phyloP scores from a whole-genome alignment of 177 flowering plant genomes.

The Telopea speciosissima region DNA sequence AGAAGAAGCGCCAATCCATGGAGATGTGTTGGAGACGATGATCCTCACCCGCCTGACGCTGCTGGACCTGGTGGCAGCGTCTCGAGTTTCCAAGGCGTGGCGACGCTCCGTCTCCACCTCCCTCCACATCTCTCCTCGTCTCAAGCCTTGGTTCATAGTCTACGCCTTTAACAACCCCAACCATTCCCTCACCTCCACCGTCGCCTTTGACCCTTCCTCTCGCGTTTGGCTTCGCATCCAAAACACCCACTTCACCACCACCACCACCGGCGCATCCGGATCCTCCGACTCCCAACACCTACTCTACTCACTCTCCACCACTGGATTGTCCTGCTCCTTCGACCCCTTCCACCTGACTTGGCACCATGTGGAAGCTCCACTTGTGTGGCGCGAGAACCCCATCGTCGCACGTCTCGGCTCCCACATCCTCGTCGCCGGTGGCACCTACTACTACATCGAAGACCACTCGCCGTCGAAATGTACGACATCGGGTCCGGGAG shows the following conservation, averaged over 20 bases:
- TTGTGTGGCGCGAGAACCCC: constrained; percentile 58
- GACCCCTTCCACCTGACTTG: constrained; percentile 48
- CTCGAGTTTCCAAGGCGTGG: constrained; percentile 57
- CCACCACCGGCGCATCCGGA: constrained; percentile 3
- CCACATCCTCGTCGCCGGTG: constrained; percentile 53
- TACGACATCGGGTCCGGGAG: constrained; percentile 20
- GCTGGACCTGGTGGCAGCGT: constrained; percentile 37
- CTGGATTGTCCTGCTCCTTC: constrained; percentile 41
- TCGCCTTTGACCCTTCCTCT: constrained; percentile 66
- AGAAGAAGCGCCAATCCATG: constrained; percentile 30
- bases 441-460: constrained; percentile 51
- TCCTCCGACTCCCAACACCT: constrained; percentile 38
- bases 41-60: constrained; percentile 41
- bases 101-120: constrained; percentile 39
- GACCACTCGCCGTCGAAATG: constrained; percentile 49
- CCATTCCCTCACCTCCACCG: constrained; percentile 21
- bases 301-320: constrained; percentile 46
- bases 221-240: constrained; percentile 34
- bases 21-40: constrained; percentile 50
- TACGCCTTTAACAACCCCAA: constrained; percentile 32
- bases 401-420: constrained; percentile 45
- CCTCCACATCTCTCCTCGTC: constrained; percentile 23
- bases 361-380: constrained; percentile 34
- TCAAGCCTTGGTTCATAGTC: constrained; percentile 67
- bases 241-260: constrained; percentile 5